phyloP scores from a whole-genome alignment of 371 early-diverging fungal genomes.

The Apophysomyces sp. region DNA sequence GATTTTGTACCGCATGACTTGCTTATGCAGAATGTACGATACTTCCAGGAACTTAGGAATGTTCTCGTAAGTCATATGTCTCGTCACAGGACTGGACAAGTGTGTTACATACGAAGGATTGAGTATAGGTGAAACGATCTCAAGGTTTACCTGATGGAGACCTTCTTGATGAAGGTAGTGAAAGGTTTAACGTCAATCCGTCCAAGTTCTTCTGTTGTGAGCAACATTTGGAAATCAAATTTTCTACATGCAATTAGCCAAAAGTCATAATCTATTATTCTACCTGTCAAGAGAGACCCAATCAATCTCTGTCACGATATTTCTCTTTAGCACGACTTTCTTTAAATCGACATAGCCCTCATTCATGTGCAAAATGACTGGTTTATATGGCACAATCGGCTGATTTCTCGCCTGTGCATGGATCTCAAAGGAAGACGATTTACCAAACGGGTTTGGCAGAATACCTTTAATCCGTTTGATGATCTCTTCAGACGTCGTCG shows the following conservation, averaged over 20 bases:
- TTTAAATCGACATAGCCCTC: slow-evolving; percentile 25
- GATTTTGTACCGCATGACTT: slow-evolving; percentile 27
- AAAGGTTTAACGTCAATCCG: slow-evolving; percentile 47
- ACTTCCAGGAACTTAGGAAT: slow-evolving; percentile 42
- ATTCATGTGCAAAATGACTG: slow-evolving; percentile 34
- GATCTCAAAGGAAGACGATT: slow-evolving; percentile 39
- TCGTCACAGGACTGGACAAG: slow-evolving; percentile 24
- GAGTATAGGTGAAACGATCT: no score
- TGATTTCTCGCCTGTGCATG: slow-evolving; percentile 39
- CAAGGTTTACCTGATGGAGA: slow-evolving; percentile 36
- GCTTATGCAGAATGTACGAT: slow-evolving; percentile 24
- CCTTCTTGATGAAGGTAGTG: slow-evolving; percentile 42
- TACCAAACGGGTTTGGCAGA: slow-evolving; percentile 20
- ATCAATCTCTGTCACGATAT: slow-evolving; percentile 31
- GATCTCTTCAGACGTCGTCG: slow-evolving; percentile 27
- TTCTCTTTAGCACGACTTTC: slow-evolving; percentile 31
- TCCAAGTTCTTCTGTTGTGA: slow-evolving; percentile 23
- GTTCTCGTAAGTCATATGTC: slow-evolving; percentile 40
- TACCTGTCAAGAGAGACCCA: slow-evolving; percentile 49
- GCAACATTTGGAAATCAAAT: slow-evolving; percentile 38
- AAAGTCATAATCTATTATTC: neutral
- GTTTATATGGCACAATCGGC: slow-evolving; percentile 20
- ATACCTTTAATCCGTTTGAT: slow-evolving; percentile 24
- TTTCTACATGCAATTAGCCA: slow-evolving; percentile 17
- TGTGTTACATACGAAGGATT: neutral